Conservation (phyloP, 176 grass and related monocot genomes). For the Oryza meridionalis region DNA sequence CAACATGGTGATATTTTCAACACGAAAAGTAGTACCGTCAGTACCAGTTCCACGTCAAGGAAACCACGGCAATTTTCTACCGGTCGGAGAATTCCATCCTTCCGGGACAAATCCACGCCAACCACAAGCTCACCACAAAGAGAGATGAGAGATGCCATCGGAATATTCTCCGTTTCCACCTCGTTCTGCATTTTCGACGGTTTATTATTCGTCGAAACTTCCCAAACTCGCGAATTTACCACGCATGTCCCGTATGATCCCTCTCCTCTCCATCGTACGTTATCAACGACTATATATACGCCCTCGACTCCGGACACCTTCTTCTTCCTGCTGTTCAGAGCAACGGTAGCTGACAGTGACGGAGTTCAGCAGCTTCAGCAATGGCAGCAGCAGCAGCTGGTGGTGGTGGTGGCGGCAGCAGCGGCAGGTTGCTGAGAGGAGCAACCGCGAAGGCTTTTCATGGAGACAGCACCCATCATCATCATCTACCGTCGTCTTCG, state of each 20-base stretch:
- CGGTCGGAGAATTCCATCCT: not conserved
- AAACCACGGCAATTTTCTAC: not conserved
- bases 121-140: not conserved
- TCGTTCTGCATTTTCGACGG: not conserved
- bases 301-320: not conserved
- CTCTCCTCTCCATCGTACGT: not conserved
- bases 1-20: no score
- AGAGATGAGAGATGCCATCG: not conserved
- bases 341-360: not conserved
- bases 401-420: conserved; percentile 10
- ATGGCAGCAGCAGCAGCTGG: conserved; percentile 38
- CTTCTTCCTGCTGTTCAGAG: not conserved
- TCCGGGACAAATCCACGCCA: not conserved
- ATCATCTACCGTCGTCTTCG: conserved; percentile 6
- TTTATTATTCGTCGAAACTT: conserved; percentile 27
- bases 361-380: conserved; percentile 9
- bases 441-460: conserved; percentile 15
- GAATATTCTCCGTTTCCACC: not conserved
- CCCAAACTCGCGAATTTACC: not conserved
- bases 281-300: conserved; percentile 17
- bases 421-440: conserved; percentile 29
- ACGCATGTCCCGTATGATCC: not conserved
- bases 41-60: not conserved
- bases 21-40: no score
- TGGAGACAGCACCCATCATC: not conserved